A percentile compares a stretch with the other conserved stretches of the same genome.
Conservation (phyloP, 179 eudicot genomes). For the Silene noctiflora region DNA sequence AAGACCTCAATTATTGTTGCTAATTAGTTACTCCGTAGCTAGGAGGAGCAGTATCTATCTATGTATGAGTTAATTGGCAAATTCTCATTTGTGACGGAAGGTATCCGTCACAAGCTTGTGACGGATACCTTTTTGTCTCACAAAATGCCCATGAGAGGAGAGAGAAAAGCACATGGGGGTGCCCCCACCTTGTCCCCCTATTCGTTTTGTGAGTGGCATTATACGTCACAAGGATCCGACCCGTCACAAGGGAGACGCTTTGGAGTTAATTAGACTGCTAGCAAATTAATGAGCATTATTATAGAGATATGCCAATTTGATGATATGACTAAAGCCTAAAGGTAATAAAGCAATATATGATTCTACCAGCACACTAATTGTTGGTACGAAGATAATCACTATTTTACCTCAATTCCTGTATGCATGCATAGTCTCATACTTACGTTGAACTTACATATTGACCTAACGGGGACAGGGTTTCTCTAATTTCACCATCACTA, state of each 20-base stretch:
- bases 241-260: too few relatives aligned
- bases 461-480: neutral
- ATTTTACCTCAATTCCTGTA: constrained; percentile 7
- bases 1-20: neutral
- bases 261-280: neutral
- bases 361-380: constrained; percentile 6
- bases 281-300: neutral
- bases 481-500: too few relatives aligned
- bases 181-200: too few relatives aligned
- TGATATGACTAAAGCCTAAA: constrained; percentile 26
- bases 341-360: constrained; percentile 23
- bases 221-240: too few relatives aligned
- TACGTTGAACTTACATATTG: neutral
- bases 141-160: too few relatives aligned
- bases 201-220: too few relatives aligned
- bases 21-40: neutral
- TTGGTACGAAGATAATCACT: constrained; percentile 20
- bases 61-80: too few relatives aligned
- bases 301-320: constrained; percentile 19
- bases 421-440: neutral
- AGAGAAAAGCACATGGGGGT: too few relatives aligned
- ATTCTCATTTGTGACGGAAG: too few relatives aligned
- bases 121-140: too few relatives aligned
- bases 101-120: too few relatives aligned
- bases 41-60: neutral